Evolutionary conservation across 345 rosid species (phyloP).

Genomic region (Eucalyptus sp.): DNA sequence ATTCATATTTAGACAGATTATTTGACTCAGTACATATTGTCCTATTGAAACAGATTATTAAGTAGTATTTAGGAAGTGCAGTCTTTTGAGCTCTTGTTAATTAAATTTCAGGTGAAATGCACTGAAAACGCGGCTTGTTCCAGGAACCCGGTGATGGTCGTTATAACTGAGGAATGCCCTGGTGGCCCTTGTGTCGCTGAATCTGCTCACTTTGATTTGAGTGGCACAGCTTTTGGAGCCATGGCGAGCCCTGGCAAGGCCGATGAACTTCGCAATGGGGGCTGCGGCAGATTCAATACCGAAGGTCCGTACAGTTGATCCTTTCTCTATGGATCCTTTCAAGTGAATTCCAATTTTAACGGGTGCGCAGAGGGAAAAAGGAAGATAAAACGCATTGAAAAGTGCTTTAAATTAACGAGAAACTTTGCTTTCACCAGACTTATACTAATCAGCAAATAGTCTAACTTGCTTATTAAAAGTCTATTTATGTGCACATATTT

Average conservation of each 20-base stretch:
- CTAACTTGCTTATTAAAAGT: not conserved
- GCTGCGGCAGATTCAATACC: constrained; percentile 25
- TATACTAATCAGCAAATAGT: not conserved
- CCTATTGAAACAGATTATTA: not conserved
- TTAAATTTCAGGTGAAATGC: constrained; percentile 36
- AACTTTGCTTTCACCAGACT: not conserved
- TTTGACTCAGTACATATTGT: not conserved
- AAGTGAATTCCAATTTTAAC: not conserved
- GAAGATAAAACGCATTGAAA: not conserved
- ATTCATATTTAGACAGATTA: not conserved
- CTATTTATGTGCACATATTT: not conserved
- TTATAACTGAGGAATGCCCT: constrained; percentile 61
- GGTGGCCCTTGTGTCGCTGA: constrained; percentile 38
- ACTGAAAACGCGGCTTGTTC: constrained; percentile 45
- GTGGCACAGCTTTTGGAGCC: constrained; percentile 67
- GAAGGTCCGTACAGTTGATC: constrained; percentile 15
- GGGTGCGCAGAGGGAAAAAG: not conserved
- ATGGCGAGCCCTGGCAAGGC: constrained; percentile 57
- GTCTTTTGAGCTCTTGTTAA: not conserved
- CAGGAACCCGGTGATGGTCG: constrained; percentile 35
- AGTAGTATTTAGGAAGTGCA: too few species aligned
- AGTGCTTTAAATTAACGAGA: not conserved
- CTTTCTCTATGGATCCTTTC: not conserved
- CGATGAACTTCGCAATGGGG: constrained; percentile 40
- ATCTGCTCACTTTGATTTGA: constrained; percentile 48